Evolutionary conservation across 441 rosid genomes (phyloP).

Genomic region (Aquilaria agallochum): DNA sequence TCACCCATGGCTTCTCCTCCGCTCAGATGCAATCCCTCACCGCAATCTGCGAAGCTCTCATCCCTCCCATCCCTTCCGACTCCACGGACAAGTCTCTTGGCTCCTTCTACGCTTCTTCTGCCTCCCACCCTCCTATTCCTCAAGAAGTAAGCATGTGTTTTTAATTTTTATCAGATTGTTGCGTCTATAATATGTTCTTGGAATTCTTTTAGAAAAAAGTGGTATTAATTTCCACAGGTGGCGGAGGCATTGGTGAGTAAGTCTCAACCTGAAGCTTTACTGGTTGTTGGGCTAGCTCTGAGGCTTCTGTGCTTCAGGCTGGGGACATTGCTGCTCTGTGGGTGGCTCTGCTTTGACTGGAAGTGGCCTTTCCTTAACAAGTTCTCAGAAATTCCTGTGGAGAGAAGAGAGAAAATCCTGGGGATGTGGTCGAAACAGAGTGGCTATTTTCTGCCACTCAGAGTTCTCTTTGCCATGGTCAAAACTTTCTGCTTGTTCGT

Average conservation of each 20-base stretch:
- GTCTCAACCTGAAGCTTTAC: slow-evolving; percentile 34
- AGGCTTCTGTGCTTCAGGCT: slow-evolving; percentile 57
- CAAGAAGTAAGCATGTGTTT: slow-evolving; percentile 42
- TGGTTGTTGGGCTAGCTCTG: slow-evolving; percentile 35
- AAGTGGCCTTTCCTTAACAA: slow-evolving; percentile 68
- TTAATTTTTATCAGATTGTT: neutral
- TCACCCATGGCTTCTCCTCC: slow-evolving; percentile 58
- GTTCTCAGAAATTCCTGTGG: slow-evolving; percentile 57
- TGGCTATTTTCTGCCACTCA: slow-evolving; percentile 35
- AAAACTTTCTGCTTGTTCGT: slow-evolving; percentile 46
- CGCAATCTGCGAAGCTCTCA: slow-evolving; percentile 53
- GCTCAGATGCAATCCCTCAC: slow-evolving; percentile 61
- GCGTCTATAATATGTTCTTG: neutral
- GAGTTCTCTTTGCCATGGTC: slow-evolving; percentile 41
- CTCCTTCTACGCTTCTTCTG: slow-evolving; percentile 49
- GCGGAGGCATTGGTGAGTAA: slow-evolving; percentile 51
- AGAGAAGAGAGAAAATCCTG: slow-evolving; percentile 50
- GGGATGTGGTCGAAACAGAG: slow-evolving; percentile 49
- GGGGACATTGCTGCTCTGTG: slow-evolving; percentile 75
- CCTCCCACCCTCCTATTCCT: slow-evolving; percentile 55
- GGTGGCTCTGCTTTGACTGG: slow-evolving; percentile 49
- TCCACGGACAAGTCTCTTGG: slow-evolving; percentile 24
- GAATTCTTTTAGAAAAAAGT: neutral
- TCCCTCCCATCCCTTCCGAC: slow-evolving; percentile 47
- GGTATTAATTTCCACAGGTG: slow-evolving; percentile 30